Conservation (phyloP, 805 yeast species). For the Yarrowia sp. region DNA sequence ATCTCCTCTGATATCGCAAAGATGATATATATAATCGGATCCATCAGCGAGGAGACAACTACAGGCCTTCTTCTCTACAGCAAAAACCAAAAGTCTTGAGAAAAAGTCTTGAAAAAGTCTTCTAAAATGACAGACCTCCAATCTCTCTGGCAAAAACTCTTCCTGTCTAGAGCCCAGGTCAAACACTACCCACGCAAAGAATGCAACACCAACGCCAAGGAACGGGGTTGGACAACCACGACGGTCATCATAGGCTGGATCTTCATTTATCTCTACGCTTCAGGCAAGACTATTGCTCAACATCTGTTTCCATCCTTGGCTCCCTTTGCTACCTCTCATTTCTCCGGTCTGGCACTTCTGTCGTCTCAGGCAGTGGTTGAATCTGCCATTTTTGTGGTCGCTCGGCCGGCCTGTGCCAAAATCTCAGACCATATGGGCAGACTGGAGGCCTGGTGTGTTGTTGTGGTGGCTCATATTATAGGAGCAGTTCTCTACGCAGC, state of each 20-base stretch:
- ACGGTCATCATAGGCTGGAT: conserved; percentile 13
- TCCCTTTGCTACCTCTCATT: conserved; percentile 13
- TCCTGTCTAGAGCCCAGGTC: background rate
- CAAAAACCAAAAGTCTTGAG: background rate
- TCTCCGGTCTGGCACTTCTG: conserved; percentile 11
- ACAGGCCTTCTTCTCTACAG: too few relatives aligned
- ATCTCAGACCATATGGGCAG: conserved; percentile 17
- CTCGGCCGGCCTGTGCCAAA: conserved; percentile 16
- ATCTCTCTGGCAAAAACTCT: background rate
- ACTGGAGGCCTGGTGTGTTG: conserved; percentile 1
- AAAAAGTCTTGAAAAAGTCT: too few relatives aligned
- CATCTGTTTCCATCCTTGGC: conserved; percentile 18
- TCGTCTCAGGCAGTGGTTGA: conserved; percentile 21
- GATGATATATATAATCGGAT: conserved; percentile 9
- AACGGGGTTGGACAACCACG: conserved; percentile 23
- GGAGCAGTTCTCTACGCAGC: conserved; percentile 19
- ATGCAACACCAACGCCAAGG: conserved; percentile 22
- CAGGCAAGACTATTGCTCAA: conserved; percentile 16
- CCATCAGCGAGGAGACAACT: too few relatives aligned
- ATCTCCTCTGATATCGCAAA: background rate
- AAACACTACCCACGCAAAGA: conserved; percentile 2
- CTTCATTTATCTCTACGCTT: conserved; percentile 12
- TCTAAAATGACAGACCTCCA: background rate
- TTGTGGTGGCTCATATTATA: conserved; percentile 3
- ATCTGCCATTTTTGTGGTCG: conserved; percentile 16